phyloP scores from a whole-genome alignment of 2,329 filamentous ascomycete species.

The Talaromyces sp. region DNA sequence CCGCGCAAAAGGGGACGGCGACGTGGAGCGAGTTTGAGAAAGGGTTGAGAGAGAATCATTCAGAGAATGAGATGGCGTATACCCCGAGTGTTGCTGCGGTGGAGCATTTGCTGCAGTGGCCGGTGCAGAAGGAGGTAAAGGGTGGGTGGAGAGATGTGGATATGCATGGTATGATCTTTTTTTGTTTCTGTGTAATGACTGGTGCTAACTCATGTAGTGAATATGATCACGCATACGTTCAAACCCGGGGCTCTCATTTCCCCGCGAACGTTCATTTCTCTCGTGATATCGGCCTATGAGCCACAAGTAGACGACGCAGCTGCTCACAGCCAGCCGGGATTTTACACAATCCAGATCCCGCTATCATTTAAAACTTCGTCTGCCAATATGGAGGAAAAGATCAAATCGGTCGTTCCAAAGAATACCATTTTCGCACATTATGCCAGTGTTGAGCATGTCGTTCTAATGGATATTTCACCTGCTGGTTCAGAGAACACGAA shows the following conservation, averaged over 20 bases:
- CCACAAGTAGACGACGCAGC: neutral
- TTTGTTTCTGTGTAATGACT: neutral
- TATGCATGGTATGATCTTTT: slow-evolving; percentile 20
- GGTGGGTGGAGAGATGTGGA: slow-evolving; percentile 20
- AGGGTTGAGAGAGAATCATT: slow-evolving; percentile 33
- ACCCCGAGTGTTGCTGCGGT: slow-evolving; percentile 31
- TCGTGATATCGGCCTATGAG: slow-evolving; percentile 25
- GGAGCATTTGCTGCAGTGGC: slow-evolving; percentile 26
- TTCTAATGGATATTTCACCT: slow-evolving; percentile 8
- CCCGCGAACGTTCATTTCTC: slow-evolving; percentile 28
- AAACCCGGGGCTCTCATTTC: slow-evolving; percentile 25
- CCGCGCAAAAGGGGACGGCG: slow-evolving; percentile 26
- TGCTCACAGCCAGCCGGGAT: slow-evolving; percentile 14
- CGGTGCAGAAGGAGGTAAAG: slow-evolving; percentile 11
- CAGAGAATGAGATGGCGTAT: slow-evolving; percentile 37
- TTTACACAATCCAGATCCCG: slow-evolving; percentile 31
- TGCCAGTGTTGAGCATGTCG: slow-evolving; percentile 30
- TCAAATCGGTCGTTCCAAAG: slow-evolving; percentile 19
- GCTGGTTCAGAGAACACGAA: neutral
- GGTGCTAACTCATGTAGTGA: slow-evolving; percentile 18
- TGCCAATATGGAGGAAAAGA: slow-evolving; percentile 15
- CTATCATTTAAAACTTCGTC: slow-evolving; percentile 15
- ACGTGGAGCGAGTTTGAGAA: slow-evolving; percentile 34
- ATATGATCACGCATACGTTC: slow-evolving; percentile 33
- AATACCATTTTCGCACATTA: slow-evolving; percentile 28